phyloP scores from a whole-genome alignment of 2,329 filamentous ascomycete species.

The Pseudogymnoascus sp. region DNA sequence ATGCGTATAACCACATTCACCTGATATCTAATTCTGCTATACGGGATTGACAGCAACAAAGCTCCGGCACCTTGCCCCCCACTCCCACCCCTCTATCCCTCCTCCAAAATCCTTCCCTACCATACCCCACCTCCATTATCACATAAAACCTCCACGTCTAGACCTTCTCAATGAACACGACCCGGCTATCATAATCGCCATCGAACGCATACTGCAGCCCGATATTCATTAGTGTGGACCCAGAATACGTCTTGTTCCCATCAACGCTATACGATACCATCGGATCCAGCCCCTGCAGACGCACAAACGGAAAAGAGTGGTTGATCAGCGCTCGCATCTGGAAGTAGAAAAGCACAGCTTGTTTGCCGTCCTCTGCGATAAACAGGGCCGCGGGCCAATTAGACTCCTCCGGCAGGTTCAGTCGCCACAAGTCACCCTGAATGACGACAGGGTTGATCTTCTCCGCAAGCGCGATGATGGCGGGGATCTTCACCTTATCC shows the following conservation, averaged over 20 bases:
- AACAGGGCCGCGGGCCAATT: slow-evolving; percentile 59
- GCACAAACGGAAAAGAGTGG: background rate
- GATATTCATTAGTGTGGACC: background rate
- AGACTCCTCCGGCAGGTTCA: slow-evolving; percentile 50
- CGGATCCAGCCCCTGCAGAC: background rate
- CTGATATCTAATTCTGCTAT: background rate
- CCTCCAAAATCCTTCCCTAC: too few species aligned
- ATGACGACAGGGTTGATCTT: slow-evolving; percentile 54
- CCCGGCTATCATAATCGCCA: background rate
- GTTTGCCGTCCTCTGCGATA: slow-evolving; percentile 42
- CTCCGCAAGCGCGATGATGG: slow-evolving; percentile 47
- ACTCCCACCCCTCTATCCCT: too few species aligned
- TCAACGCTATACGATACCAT: background rate
- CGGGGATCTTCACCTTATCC: slow-evolving; percentile 48
- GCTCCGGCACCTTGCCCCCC: too few species aligned
- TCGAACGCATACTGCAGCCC: background rate
- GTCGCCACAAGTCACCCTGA: slow-evolving; percentile 52
- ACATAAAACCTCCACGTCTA: background rate
- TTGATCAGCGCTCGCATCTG: background rate
- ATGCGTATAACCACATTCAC: background rate
- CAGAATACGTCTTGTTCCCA: background rate
- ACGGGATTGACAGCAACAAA: too few species aligned
- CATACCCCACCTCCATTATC: too few species aligned
- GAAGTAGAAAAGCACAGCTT: background rate
- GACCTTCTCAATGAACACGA: background rate